Conservation (phyloP, 1,284 basidiomycete species). For the Neotropicomus parvogracilis region DNA sequence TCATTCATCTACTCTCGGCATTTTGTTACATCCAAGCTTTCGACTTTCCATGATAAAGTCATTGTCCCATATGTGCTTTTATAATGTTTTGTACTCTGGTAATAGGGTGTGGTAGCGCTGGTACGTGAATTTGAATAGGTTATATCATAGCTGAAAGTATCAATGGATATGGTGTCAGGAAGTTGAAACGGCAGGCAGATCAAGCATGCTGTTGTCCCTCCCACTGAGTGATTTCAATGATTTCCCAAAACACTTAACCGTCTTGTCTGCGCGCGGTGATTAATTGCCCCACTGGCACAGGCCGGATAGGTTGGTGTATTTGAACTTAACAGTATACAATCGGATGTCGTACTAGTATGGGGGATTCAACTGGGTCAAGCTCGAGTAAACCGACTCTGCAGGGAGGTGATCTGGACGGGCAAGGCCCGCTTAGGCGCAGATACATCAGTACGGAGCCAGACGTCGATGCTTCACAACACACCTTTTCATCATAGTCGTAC, state of each 20-base stretch:
- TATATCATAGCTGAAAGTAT: background rate
- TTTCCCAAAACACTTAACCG: background rate
- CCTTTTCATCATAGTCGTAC: constrained; percentile 83
- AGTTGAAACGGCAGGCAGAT: background rate
- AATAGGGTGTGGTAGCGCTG: constrained; percentile 33
- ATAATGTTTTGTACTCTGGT: constrained; percentile 35
- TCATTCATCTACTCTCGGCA: constrained; percentile 27
- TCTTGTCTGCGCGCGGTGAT: background rate
- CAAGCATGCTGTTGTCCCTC: no score
- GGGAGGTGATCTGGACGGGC: constrained; percentile 62
- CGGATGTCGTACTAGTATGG: background rate
- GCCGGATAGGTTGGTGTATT: background rate
- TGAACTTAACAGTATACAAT: background rate
- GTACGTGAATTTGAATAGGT: constrained; percentile 27
- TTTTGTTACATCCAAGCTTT: constrained; percentile 23
- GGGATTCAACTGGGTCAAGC: constrained; percentile 36
- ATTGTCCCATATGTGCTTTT: constrained; percentile 30
- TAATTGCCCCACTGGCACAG: background rate
- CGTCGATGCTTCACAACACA: constrained; percentile 25
- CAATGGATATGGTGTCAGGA: background rate
- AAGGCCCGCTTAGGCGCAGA: constrained; percentile 45
- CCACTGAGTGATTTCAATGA: no score
- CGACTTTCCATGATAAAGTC: constrained; percentile 14
- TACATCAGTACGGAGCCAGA: background rate
- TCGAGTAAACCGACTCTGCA: constrained; percentile 62